Evolutionary conservation across 805 yeast species (phyloP).

Genomic region (Wickerhamiella galacta): DNA sequence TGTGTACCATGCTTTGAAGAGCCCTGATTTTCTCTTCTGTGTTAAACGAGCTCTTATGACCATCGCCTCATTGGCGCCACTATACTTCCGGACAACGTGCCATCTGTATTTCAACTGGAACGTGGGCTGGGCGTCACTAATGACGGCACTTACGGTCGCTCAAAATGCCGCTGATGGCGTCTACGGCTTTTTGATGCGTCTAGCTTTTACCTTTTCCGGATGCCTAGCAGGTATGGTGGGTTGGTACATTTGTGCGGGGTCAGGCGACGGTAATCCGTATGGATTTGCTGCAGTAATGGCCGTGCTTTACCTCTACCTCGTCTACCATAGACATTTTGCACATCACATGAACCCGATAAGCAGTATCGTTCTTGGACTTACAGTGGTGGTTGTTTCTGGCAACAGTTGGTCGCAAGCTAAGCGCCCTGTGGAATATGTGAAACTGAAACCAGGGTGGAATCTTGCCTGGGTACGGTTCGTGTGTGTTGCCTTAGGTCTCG

Average conservation of each 20-base stretch:
- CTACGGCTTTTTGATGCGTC: conserved; percentile 17
- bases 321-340: conserved; percentile 20
- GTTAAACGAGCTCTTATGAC: conserved; percentile 16
- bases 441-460: conserved; percentile 17
- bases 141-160: conserved; percentile 19
- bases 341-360: conserved; percentile 18
- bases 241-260: conserved; percentile 25
- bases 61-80: conserved; percentile 15
- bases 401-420: conserved; percentile 20
- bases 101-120: conserved; percentile 13
- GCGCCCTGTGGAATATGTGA: conserved; percentile 8
- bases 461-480: conserved; percentile 23
- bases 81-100: conserved; percentile 16
- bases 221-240: conserved; percentile 19
- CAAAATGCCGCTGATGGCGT: conserved; percentile 22
- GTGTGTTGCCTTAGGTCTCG: conserved; percentile 19
- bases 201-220: conserved; percentile 19
- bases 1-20: conserved; percentile 4
- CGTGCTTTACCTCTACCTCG: conserved; percentile 14
- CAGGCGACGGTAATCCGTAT: conserved; percentile 20
- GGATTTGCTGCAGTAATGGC: conserved; percentile 21
- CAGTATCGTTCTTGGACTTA: conserved; percentile 17
- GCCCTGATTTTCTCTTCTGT: conserved; percentile 13
- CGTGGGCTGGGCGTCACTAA: conserved; percentile 20
- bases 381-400: conserved; percentile 19